Evolutionary conservation across 345 rosid species (phyloP), one percentile per base, ranked within the genome.

Genomic region (Aegle marmelos): DNA sequence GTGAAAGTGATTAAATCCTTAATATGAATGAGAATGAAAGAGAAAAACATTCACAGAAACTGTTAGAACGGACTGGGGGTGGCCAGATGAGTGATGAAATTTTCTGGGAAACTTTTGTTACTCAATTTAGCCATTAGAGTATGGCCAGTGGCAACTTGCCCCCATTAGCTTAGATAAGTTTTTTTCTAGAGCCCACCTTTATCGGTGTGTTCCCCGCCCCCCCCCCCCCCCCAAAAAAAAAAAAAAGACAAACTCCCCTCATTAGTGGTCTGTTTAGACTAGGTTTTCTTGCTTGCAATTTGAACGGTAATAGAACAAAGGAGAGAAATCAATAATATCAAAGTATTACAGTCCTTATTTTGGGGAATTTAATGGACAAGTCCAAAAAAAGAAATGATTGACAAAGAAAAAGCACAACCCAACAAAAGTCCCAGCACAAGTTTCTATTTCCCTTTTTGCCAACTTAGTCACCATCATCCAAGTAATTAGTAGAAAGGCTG

Each of bases 191-290:
- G 17, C 57, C 57, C 5, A 2, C 4, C 57, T 10, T 45, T 45
- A 11, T 13, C 0, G 24, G 60, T 56, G 1, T 0, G 9, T 4
- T 0, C 0, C 7, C 7, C 0, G 0, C 9, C 24, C 2, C 22
- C 13, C 0, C 2, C 9, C 41, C 39, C 39, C 39, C 39, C 9
- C 36, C 1, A 34, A 36, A 36, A 36, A 36, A 36, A 36, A 36
- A 60, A 60, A 2, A 36, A 36, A 36, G 7, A 60, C 27, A 2
- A 60, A 7, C 13, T 27, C 17, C 30, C 19, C 68, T 16, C 33
- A 30, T 63, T 30, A 30, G 66, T 31, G 39, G 24, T 31, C 24
- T 30, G 28, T 10, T 63, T 2, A 30, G 68, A 63, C n/a, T 16
- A 31, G n/a, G 8, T 31, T 31, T 63, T 64, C 21, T 33, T 64